These are phyloP conservation scores for Strobilomyces confusus DNA, from an alignment of 768 basidiomycete genomes.

Conservation along the genomic window DNA sequence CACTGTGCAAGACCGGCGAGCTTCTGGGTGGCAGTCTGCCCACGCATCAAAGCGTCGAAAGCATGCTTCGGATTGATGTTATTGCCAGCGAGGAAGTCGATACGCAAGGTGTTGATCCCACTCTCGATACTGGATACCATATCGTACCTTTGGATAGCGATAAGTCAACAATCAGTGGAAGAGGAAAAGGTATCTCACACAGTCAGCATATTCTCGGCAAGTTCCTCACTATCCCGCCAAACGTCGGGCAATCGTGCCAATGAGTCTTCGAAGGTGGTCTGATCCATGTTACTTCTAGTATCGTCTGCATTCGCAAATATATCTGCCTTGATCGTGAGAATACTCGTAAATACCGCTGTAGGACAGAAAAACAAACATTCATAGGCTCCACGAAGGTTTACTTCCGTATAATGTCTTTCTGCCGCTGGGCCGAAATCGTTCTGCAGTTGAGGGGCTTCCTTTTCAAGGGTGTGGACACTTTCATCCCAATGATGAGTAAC, in stretches of 20 bases:
- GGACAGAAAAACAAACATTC: constrained; percentile 40
- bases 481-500: constrained; percentile 35
- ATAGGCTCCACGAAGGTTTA: constrained; percentile 52
- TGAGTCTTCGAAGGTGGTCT: constrained; percentile 41
- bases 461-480: constrained; percentile 38
- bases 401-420: constrained; percentile 39
- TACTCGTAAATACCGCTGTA: neutral
- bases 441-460: constrained; percentile 21
- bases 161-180: neutral
- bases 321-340: constrained; percentile 30
- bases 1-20: constrained; percentile 46
- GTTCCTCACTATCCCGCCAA: constrained; percentile 49
- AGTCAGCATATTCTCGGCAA: constrained; percentile 55
- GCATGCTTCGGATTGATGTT: constrained; percentile 49
- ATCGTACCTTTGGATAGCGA: constrained; percentile 48
- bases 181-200: constrained; percentile 38
- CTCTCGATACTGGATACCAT: constrained; percentile 52
- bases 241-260: constrained; percentile 52
- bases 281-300: constrained; percentile 32
- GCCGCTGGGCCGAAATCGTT: constrained; percentile 44
- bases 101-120: constrained; percentile 40
- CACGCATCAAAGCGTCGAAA: constrained; percentile 49
- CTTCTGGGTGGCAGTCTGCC: constrained; percentile 38
- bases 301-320: constrained; percentile 34
- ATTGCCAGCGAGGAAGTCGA: constrained; percentile 57